Evolutionary conservation across 192 early-diverging fungal genomes (phyloP).

Genomic region (Martensiomyces pterosporus): DNA sequence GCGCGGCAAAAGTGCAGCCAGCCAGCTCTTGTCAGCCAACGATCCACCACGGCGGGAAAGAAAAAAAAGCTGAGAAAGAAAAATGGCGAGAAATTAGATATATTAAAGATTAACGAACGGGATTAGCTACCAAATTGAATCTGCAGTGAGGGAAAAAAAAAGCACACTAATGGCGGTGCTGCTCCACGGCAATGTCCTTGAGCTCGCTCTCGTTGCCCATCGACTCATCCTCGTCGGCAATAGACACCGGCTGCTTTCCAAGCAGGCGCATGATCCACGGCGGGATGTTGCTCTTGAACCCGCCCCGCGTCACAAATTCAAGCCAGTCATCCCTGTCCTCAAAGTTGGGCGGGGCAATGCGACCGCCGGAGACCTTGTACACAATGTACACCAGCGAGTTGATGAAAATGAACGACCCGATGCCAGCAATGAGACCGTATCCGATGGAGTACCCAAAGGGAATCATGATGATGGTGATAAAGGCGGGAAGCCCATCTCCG

Average conservation of each 20-base stretch:
- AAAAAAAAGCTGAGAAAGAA: too few relatives aligned
- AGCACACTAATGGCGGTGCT: too few relatives aligned
- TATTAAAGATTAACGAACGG: too few relatives aligned
- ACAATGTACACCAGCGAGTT: slow-evolving; percentile 59
- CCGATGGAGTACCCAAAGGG: slow-evolving; percentile 79
- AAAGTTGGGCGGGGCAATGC: slow-evolving; percentile 46
- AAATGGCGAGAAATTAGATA: too few relatives aligned
- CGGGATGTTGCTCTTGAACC: slow-evolving; percentile 30
- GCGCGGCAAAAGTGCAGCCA: too few relatives aligned
- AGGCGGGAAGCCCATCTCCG: slow-evolving; percentile 74
- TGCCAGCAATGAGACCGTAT: slow-evolving; percentile 73
- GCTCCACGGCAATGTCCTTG: slow-evolving; percentile 16
- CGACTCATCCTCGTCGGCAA: not conserved
- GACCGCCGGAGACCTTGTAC: slow-evolving; percentile 54
- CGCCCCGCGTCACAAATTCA: slow-evolving; percentile 31
- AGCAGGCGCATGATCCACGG: slow-evolving; percentile 34
- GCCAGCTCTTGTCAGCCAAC: too few relatives aligned
- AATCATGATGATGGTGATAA: slow-evolving; percentile 72
- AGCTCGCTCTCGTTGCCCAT: slow-evolving; percentile 8
- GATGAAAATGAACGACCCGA: slow-evolving; percentile 66
- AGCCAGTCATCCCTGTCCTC: slow-evolving; percentile 40
- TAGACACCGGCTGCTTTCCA: slow-evolving; percentile 17
- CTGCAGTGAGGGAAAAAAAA: too few relatives aligned
- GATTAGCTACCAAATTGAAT: too few relatives aligned
- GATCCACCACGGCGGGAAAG: too few relatives aligned